phyloP scores from a whole-genome alignment of 352 stramenopile genomes.

The Globisporangium recalcitrans region DNA sequence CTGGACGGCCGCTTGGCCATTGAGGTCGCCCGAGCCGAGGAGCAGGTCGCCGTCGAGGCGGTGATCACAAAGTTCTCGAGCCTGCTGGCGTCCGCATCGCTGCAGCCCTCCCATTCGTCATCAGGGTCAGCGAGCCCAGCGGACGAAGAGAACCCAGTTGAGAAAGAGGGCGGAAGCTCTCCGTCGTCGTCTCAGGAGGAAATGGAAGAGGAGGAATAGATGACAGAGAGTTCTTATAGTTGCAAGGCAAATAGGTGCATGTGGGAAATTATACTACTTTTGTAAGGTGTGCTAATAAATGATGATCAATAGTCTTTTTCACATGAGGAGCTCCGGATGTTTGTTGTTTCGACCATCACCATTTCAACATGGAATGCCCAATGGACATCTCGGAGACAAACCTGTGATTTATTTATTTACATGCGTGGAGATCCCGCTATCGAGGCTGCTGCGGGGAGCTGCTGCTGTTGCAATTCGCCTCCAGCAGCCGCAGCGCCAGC shows the following conservation, averaged over 20 bases:
- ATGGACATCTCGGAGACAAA: too few relatives aligned
- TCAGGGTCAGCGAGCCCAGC: too few relatives aligned
- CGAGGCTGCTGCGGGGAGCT: not conserved
- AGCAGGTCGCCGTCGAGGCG: conserved; percentile 63
- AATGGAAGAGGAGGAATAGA: conserved; percentile 2
- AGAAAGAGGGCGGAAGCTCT: not conserved
- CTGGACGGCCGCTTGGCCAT: conserved; percentile 55
- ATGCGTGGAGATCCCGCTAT: not conserved
- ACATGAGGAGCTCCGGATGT: too few relatives aligned
- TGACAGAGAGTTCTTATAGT: not conserved
- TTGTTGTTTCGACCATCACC: too few relatives aligned
- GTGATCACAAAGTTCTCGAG: conserved; percentile 46
- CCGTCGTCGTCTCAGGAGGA: not conserved
- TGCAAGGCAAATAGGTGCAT: not conserved
- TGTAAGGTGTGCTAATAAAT: not conserved
- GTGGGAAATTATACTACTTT: not conserved
- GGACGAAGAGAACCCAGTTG: not conserved
- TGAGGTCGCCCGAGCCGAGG: conserved; percentile 62
- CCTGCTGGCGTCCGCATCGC: conserved; percentile 6
- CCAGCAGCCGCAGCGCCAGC: conserved; percentile 55
- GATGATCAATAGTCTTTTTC: not conserved
- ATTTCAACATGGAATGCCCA: too few relatives aligned
- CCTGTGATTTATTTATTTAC: not conserved
- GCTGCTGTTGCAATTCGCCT: conserved; percentile 21
- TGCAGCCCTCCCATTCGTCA: not conserved